Evolutionary conservation across 2,329 filamentous ascomycete species (phyloP), one percentile per base, ranked within the genome.

Genomic region (Rhynchosporium agropyri): DNA sequence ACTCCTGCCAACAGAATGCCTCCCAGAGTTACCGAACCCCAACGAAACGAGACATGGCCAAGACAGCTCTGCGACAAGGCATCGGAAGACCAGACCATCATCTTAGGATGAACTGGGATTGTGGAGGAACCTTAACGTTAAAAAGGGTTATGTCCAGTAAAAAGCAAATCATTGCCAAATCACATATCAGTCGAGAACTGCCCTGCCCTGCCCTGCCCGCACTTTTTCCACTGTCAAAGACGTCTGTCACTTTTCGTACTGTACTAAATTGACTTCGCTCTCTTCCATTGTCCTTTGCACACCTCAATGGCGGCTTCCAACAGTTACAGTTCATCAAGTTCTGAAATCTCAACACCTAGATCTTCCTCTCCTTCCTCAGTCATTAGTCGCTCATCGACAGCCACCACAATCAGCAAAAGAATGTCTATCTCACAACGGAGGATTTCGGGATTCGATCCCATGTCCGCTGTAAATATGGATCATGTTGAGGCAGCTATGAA

Each of bases 401-500:
- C 67, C 45, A 70, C 70, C 20, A 70, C 68, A 6, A 66, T 70
- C 46, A 70, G 67, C 54, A 71, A 74, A 40, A 65, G 71, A 60
- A 71, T 71, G 63, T 73, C 71, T 54, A 46, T 72, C 28, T 71
- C 70, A 10, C 66, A 64, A 31, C 64, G 68, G 66, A 65, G 71
- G 20, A 70, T 68, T 53, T 69, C 69, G 31, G 68, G 67, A 12
- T 71, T 72, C 53, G 70, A 73, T 58, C 72, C 68, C 45, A 67
- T 72, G 58, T 63, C 66, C 49, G 63, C 69, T 10, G 67, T 87
- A 72, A 83, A 88, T 74, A 77, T 86, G 63, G 68, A 77, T 49
- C 80, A 81, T 68, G 83, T 87, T 67, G 82, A 86, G 77, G 79
- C 84, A 70, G 77, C 80, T 67, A 84, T 88, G 81, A 85, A 83